Percentiles rank a stretch among this genome's conserved stretches.
phyloP scores from a whole-genome alignment of 352 stramenopile species.

The Phytophthora idaei region DNA sequence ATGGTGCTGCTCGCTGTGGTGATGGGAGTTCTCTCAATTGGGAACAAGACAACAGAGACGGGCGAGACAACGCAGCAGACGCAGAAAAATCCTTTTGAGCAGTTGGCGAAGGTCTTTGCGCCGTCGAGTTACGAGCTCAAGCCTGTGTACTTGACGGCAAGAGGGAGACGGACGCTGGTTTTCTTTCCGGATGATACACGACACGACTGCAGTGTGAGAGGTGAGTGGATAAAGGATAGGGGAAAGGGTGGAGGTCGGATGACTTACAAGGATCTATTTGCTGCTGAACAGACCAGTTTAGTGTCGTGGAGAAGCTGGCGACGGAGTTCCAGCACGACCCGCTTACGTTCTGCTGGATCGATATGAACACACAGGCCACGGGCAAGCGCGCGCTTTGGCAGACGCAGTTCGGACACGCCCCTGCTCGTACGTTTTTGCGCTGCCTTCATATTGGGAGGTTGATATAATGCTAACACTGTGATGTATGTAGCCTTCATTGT shows the following conservation, averaged over 20 bases:
- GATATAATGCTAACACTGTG: background rate
- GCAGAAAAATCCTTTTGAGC: constrained; percentile 42
- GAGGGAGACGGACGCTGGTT: constrained; percentile 58
- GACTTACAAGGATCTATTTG: background rate
- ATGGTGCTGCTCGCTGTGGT: constrained; percentile 47
- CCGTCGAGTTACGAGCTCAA: constrained; percentile 77
- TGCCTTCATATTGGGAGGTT: background rate
- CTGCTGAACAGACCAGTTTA: constrained; percentile 68
- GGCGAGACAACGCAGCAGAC: constrained; percentile 2
- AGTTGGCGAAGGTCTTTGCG: constrained; percentile 71
- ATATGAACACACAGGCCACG: constrained; percentile 41
- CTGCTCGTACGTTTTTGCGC: constrained; percentile 37
- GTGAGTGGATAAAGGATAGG: constrained; percentile 26
- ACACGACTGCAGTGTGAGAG: constrained; percentile 59
- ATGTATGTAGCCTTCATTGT: constrained; percentile 61
- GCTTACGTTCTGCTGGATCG: constrained; percentile 80
- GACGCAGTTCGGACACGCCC: constrained; percentile 41
- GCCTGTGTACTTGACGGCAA: constrained; percentile 63
- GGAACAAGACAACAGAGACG: constrained; percentile 32
- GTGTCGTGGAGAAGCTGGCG: constrained; percentile 64
- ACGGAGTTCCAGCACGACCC: constrained; percentile 75
- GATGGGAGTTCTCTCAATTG: constrained; percentile 51
- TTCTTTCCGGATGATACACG: constrained; percentile 62
- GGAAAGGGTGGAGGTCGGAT: background rate
- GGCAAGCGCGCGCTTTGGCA: constrained; percentile 52